A percentile compares a stretch with the other conserved stretches of the same genome.
These are phyloP conservation scores for Kodamaea lidongshanica DNA, from an alignment of 805 yeast genomes.

Conservation along the genomic window DNA sequence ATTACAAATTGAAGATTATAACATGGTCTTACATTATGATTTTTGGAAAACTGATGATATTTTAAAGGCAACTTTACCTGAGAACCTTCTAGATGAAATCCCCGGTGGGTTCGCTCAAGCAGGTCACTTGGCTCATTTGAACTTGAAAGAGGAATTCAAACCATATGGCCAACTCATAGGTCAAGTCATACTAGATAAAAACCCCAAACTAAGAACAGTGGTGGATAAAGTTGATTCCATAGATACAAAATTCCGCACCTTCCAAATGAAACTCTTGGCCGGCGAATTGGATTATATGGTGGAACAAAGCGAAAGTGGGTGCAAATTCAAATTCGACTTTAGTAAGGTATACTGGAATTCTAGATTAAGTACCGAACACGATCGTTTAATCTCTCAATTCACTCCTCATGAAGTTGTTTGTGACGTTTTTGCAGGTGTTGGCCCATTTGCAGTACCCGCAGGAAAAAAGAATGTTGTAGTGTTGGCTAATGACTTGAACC, in stretches of 20 bases:
- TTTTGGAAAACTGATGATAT: slow-evolving; percentile 92
- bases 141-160: slow-evolving; percentile 74
- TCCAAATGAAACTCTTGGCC: slow-evolving; percentile 89
- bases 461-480: slow-evolving; percentile 77
- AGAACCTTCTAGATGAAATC: slow-evolving; percentile 55
- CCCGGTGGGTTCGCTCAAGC: slow-evolving; percentile 91
- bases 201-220: slow-evolving; percentile 74
- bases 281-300: slow-evolving; percentile 74
- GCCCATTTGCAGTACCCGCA: slow-evolving; percentile 96
- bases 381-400: slow-evolving; percentile 61
- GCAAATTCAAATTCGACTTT: slow-evolving; percentile 82
- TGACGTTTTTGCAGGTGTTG: slow-evolving; percentile 98
- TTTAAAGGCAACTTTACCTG: slow-evolving; percentile 70
- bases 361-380: slow-evolving; percentile 89
- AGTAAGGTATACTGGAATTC: slow-evolving; percentile 97
- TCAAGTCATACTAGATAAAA: slow-evolving; percentile 83
- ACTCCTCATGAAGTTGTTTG: slow-evolving; percentile 68
- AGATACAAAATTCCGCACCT: slow-evolving; percentile 83
- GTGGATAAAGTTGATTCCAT: slow-evolving; percentile 88
- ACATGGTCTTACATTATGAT: slow-evolving; percentile 55
- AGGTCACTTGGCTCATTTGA: slow-evolving; percentile 94
- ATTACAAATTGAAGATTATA: slow-evolving; percentile 47
- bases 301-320: slow-evolving; percentile 81
- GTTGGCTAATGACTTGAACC: slow-evolving; percentile 90
- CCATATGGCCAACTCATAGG: slow-evolving; percentile 82